A percentile compares a stretch with the other conserved stretches of the same genome.
Evolutionary conservation across 345 rosid species (phyloP).

Genomic region (Linum tenue): DNA sequence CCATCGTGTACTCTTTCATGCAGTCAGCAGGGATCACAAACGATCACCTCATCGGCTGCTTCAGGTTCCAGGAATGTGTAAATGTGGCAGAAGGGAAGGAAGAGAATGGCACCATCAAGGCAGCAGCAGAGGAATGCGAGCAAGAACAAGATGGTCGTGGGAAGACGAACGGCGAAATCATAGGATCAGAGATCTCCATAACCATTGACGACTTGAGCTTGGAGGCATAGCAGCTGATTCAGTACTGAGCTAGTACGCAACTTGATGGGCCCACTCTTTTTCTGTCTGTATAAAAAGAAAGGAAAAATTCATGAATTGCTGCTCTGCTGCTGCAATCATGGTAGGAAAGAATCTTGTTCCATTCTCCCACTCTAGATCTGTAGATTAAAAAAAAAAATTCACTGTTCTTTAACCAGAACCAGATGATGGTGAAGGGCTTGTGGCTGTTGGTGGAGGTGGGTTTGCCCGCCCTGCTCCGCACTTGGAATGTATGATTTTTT

Average conservation of each 20-base stretch:
- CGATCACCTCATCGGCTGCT: constrained; percentile 80
- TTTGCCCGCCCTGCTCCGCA: constrained; percentile 11
- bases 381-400: constrained; percentile 24
- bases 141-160: constrained; percentile 9
- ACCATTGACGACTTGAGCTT: constrained; percentile 42
- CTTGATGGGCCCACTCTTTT: too few relatives aligned
- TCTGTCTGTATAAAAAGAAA: too few relatives aligned
- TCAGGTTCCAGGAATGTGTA: constrained; percentile 73
- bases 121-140: background rate
- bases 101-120: constrained; percentile 19
- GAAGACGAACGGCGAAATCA: background rate
- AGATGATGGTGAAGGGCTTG: constrained; percentile 21
- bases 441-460: constrained; percentile 13
- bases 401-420: constrained; percentile 15
- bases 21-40: constrained; percentile 76
- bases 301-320: too few relatives aligned
- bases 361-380: constrained; percentile 24
- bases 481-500: constrained; percentile 24
- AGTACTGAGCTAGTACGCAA: too few relatives aligned
- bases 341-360: background rate
- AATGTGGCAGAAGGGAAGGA: constrained; percentile 33
- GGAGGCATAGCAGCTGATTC: too few relatives aligned
- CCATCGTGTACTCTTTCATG: constrained; percentile 84
- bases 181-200: constrained; percentile 30
- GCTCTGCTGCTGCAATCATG: constrained; percentile 13